Evolutionary conservation across 176 grass and related monocot genomes (phyloP), one percentile per base, ranked within the genome.

Genomic region (Thalia dealbata): DNA sequence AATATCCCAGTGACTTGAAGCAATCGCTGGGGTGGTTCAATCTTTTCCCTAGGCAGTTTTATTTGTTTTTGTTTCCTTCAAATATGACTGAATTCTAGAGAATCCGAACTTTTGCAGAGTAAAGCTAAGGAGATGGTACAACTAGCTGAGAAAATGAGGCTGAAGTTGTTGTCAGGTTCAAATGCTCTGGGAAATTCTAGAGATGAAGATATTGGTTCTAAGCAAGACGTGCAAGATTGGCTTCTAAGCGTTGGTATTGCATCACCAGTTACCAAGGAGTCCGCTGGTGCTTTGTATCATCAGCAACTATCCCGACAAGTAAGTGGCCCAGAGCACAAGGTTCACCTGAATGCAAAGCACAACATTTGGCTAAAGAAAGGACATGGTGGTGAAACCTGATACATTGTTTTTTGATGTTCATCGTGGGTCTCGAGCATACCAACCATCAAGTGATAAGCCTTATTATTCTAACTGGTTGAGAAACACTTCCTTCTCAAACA

Each of bases 41-140:
- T 38, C 1, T 38, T 38, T 38, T 32, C 1, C 32, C 32, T 2
- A 38, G 32, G 32, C 32, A 38, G 4, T 70, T 25, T 19, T 70
- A 19, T n/a, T 13, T 50, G 32, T 72, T n/a, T 30, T 29, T 32
- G 19, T 50, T 10, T 5, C 26, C 72, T 43, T 77, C 30, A 19
- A 72, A 48, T 25, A 58, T 42, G 63, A 50, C 72, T 84, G 86
- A 22, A 23, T 61, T 27, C 24, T 58, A 1, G 50, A 58, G 6
- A 35, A 9, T 76, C 38, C 12, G 74, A 73, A 22, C 14, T 1
- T 86, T 13, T 82, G 16, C 73, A 99, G 95, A 83, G 90, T 83
- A 95, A 99, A 89, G 95, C 95, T 73, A 99, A 95, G 90, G 95
- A 99, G 42, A 99, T 99, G 95, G 91, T 99, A 76, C 90, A 99